Evolutionary conservation across 2,329 filamentous ascomycete species (phyloP).

Genomic region (Penicillium sp.): DNA sequence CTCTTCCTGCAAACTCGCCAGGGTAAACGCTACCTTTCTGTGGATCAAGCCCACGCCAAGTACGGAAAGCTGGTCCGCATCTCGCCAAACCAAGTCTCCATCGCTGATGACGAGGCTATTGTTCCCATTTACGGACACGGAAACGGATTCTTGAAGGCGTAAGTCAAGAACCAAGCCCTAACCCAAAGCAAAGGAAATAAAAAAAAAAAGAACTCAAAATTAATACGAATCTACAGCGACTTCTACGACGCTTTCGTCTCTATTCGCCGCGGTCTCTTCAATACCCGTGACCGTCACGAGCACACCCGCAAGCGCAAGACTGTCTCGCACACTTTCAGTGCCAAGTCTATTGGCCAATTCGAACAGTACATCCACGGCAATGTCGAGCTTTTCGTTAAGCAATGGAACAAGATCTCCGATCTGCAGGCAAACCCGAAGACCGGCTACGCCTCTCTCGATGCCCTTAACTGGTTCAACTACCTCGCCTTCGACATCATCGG

Average conservation of each 20-base stretch:
- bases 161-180: constrained; percentile 26
- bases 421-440: constrained; percentile 47
- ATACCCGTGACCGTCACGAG: constrained; percentile 77
- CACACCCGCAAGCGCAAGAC: constrained; percentile 89
- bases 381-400: constrained; percentile 68
- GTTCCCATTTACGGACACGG: constrained; percentile 75
- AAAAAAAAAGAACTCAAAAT: background rate
- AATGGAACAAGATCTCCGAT: constrained; percentile 68
- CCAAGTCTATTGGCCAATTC: constrained; percentile 78
- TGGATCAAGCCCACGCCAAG: constrained; percentile 74
- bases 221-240: constrained; percentile 51
- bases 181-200: background rate
- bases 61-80: constrained; percentile 79
- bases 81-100: constrained; percentile 78
- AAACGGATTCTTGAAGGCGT: constrained; percentile 73
- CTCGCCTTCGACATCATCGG: constrained; percentile 62
- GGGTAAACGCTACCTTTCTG: constrained; percentile 63
- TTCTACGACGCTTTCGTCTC: constrained; percentile 93
- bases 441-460: constrained; percentile 66
- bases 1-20: constrained; percentile 66
- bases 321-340: constrained; percentile 80
- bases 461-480: constrained; percentile 78
- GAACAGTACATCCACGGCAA: constrained; percentile 87
- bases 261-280: constrained; percentile 83
- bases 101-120: constrained; percentile 79